A percentile compares a stretch with the other conserved stretches of the same genome.
phyloP scores from a whole-genome alignment of 2,329 filamentous ascomycete species.

The Madurella mycetomatis region DNA sequence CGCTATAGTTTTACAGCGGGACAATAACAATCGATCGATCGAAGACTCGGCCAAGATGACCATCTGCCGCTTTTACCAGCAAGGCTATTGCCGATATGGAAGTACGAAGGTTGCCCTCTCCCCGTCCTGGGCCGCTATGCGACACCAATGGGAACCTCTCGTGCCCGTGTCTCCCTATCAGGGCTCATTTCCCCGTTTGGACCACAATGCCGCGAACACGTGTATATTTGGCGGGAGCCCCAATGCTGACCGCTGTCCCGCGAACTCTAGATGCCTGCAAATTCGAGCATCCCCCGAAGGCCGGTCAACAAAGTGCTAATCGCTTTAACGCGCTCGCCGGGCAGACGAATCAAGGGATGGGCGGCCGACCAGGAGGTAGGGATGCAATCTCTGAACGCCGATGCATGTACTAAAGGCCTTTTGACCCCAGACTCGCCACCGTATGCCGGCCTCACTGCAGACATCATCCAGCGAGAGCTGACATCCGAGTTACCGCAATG shows the following conservation, averaged over 20 bases:
- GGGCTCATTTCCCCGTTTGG: not conserved
- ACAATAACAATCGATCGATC: not conserved
- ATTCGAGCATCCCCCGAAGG: slow-evolving; percentile 49
- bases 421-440: slow-evolving; percentile 35
- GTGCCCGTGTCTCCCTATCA: slow-evolving; percentile 1
- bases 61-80: slow-evolving; percentile 47
- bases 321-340: slow-evolving; percentile 47
- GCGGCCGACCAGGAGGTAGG: slow-evolving; percentile 21
- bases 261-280: slow-evolving; percentile 45
- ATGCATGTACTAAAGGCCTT: not conserved
- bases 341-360: slow-evolving; percentile 6
- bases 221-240: not conserved
- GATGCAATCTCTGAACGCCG: slow-evolving; percentile 26
- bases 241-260: slow-evolving; percentile 4
- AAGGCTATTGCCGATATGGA: slow-evolving; percentile 50
- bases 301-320: slow-evolving; percentile 39
- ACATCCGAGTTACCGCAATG: slow-evolving; percentile 70
- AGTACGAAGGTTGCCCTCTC: slow-evolving; percentile 34
- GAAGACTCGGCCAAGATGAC: slow-evolving; percentile 17
- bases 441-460: slow-evolving; percentile 46
- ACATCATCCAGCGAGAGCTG: slow-evolving; percentile 62
- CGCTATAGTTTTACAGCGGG: not conserved
- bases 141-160: slow-evolving; percentile 7
- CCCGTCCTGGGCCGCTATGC: not conserved
- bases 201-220: not conserved